Evolutionary conservation across 1,284 basidiomycete species (phyloP).

Genomic region (Inonotus hispidus): DNA sequence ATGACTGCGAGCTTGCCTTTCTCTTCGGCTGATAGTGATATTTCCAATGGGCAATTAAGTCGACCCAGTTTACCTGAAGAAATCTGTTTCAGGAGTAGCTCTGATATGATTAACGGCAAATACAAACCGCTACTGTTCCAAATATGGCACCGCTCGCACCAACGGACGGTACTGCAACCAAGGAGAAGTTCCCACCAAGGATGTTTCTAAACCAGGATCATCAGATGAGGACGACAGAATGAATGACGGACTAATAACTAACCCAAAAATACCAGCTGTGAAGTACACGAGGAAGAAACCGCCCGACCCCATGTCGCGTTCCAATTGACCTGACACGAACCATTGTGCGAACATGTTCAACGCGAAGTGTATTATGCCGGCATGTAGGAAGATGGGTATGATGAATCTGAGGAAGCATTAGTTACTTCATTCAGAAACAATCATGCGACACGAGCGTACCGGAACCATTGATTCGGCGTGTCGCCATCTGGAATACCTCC

Average conservation of each 20-base stretch:
- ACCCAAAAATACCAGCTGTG: conserved; percentile 88
- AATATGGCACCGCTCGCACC: conserved; percentile 95
- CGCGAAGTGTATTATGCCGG: conserved; percentile 83
- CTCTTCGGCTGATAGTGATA: conserved; percentile 76
- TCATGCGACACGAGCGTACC: conserved; percentile 41
- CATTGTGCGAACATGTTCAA: conserved; percentile 90
- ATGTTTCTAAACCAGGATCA: conserved; percentile 49
- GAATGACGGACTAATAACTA: conserved; percentile 20
- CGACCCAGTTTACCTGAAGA: conserved; percentile 69
- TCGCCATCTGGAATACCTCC: conserved; percentile 64
- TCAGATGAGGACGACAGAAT: conserved; percentile 16
- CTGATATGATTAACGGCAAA: background rate
- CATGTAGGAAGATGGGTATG: conserved; percentile 86
- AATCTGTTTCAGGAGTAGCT: conserved; percentile 6
- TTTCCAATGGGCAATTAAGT: conserved; percentile 90
- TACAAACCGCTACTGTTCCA: conserved; percentile 76
- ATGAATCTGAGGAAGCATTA: conserved; percentile 55
- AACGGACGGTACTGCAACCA: conserved; percentile 87
- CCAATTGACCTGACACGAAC: conserved; percentile 76
- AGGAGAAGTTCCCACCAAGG: conserved; percentile 86
- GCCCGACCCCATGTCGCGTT: conserved; percentile 80
- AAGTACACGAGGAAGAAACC: conserved; percentile 83
- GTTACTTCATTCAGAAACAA: background rate
- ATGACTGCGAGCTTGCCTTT: conserved; percentile 44
- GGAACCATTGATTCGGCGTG: conserved; percentile 81